A percentile compares a stretch with the other conserved stretches of the same genome.
Conservation (phyloP, 441 rosid species). For the Erodium trifolium region DNA sequence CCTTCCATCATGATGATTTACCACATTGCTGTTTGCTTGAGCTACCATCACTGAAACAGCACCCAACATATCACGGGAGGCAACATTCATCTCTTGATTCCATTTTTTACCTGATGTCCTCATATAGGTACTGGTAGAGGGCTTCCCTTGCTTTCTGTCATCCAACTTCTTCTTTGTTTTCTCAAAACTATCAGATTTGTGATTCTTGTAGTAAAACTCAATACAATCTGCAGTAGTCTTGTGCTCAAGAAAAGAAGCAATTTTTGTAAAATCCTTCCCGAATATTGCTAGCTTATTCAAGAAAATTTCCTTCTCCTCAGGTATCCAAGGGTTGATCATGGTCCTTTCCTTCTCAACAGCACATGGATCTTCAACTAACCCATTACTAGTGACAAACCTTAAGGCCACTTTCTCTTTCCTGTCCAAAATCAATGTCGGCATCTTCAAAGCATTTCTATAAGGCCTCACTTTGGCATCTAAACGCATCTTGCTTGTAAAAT, state of each 20-base stretch:
- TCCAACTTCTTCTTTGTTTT: conserved; percentile 50
- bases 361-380: conserved; percentile 83
- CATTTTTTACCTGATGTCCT: conserved; percentile 59
- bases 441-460: conserved; percentile 54
- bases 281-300: conserved; percentile 59
- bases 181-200: conserved; percentile 82
- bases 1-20: conserved; percentile 38
- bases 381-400: conserved; percentile 66
- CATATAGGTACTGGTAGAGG: conserved; percentile 50
- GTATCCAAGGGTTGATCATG: conserved; percentile 50
- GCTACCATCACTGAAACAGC: conserved; percentile 72
- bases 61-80: conserved; percentile 72
- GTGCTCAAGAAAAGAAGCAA: conserved; percentile 76
- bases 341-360: conserved; percentile 80
- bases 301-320: conserved; percentile 70
- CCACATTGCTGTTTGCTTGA: conserved; percentile 39
- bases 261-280: conserved; percentile 83
- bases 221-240: conserved; percentile 96
- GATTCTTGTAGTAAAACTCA: conserved; percentile 94
- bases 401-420: conserved; percentile 56
- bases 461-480: conserved; percentile 37
- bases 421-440: conserved; percentile 86
- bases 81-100: conserved; percentile 64
- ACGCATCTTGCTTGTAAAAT: conserved; percentile 53
- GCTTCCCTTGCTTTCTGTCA: conserved; percentile 45